These are phyloP conservation scores for Selenicereus undatus DNA, from an alignment of 148 eudicot species.

Conservation along the genomic window DNA sequence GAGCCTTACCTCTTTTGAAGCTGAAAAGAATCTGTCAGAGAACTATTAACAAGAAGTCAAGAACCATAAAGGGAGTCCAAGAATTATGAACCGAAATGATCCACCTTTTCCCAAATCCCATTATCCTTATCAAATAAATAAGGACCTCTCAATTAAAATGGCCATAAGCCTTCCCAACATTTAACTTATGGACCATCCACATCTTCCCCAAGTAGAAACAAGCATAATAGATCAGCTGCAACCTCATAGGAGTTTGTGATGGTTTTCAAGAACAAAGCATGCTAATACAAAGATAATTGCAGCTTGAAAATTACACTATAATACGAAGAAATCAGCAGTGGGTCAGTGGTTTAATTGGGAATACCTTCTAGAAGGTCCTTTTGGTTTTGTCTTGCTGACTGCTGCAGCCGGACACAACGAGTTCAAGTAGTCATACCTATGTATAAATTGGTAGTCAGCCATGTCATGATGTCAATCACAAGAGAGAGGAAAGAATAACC, in stretches of 20 bases:
- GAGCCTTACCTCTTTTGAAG: too few relatives aligned
- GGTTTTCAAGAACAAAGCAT: neutral
- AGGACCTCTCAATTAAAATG: too few relatives aligned
- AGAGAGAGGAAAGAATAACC: neutral
- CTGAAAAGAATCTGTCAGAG: too few relatives aligned
- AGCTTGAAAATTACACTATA: neutral
- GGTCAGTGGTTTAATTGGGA: neutral
- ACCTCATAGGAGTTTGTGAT: neutral
- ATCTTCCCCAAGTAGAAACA: neutral
- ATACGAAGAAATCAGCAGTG: neutral
- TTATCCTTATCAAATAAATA: too few relatives aligned
- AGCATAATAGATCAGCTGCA: neutral
- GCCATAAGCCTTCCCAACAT: too few relatives aligned
- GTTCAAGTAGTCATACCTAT: conserved; percentile 61
- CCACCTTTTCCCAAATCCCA: too few relatives aligned
- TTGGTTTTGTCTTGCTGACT: conserved; percentile 34
- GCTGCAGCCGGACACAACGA: conserved; percentile 70
- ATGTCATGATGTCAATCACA: neutral
- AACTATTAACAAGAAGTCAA: too few relatives aligned
- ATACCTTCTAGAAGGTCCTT: conserved; percentile 54
- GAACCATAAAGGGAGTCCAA: too few relatives aligned
- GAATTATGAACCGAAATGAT: too few relatives aligned
- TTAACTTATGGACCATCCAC: too few relatives aligned
- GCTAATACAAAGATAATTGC: neutral
- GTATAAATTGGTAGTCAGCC: conserved; percentile 1